A percentile compares a stretch with the other conserved stretches of the same genome.
phyloP scores from a whole-genome alignment of 1,284 basidiomycete species.

The Malassezia globosa region DNA sequence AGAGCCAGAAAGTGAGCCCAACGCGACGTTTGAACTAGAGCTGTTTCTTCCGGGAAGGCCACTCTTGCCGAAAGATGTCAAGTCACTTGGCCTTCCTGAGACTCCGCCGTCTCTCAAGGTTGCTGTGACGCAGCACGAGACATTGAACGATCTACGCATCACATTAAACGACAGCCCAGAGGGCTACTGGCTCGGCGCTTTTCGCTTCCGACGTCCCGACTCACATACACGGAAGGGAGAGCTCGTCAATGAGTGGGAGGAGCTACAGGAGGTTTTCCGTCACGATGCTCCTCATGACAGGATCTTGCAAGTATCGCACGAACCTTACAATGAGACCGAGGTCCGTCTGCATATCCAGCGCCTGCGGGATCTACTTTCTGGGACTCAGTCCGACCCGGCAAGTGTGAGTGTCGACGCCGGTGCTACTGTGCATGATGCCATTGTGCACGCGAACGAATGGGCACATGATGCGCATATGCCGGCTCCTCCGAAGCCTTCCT shows the following conservation, averaged over 20 bases:
- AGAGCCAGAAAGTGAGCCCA: slow-evolving; percentile 1
- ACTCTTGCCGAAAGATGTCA: slow-evolving; percentile 31
- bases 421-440: slow-evolving; percentile 51
- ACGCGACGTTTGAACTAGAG: slow-evolving; percentile 36
- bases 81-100: slow-evolving; percentile 34
- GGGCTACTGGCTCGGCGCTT: slow-evolving; percentile 46
- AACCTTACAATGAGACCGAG: slow-evolving; percentile 51
- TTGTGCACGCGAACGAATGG: slow-evolving; percentile 48
- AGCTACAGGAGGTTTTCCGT: slow-evolving; percentile 38
- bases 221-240: slow-evolving; percentile 17
- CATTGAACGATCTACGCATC: slow-evolving; percentile 42
- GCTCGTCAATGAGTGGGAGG: slow-evolving; percentile 36
- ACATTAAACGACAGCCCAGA: slow-evolving; percentile 44
- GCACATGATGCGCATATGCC: slow-evolving; percentile 19
- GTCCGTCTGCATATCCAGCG: slow-evolving; percentile 51
- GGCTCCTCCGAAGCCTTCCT: slow-evolving; percentile 40
- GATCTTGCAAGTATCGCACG: slow-evolving; percentile 42
- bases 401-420: slow-evolving; percentile 50
- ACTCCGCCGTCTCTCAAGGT: slow-evolving; percentile 40
- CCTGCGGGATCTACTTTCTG: slow-evolving; percentile 50
- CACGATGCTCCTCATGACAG: slow-evolving; percentile 30
- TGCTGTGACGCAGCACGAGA: slow-evolving; percentile 41
- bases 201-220: slow-evolving; percentile 34
- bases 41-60: slow-evolving; percentile 41
- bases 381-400: slow-evolving; percentile 48